These are phyloP conservation scores for Ogataea siamensis DNA, from an alignment of 805 yeast species.

Conservation along the genomic window DNA sequence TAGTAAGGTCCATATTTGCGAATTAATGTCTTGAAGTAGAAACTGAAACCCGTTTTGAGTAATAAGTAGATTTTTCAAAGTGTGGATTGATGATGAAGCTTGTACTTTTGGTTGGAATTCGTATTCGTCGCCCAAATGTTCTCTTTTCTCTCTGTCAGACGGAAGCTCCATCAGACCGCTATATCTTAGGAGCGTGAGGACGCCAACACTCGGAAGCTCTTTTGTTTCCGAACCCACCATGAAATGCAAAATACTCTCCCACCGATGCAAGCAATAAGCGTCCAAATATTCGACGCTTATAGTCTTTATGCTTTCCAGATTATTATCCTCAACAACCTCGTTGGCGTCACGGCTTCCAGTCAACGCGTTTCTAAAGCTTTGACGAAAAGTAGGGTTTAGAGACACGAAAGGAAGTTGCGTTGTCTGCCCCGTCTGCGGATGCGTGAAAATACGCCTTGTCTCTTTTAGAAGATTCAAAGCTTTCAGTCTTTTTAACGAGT, in stretches of 20 bases:
- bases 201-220: conserved; percentile 75
- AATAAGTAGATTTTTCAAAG: conserved; percentile 50
- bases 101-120: conserved; percentile 22
- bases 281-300: conserved; percentile 70
- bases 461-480: conserved; percentile 74
- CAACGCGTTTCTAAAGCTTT: conserved; percentile 75
- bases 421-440: conserved; percentile 36
- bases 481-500: conserved; percentile 74
- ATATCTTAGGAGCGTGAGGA: conserved; percentile 68
- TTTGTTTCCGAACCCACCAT: conserved; percentile 92
- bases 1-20: conserved; percentile 91
- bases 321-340: conserved; percentile 12
- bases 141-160: conserved; percentile 31
- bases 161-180: conserved; percentile 85
- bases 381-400: conserved; percentile 70
- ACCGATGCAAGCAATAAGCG: conserved; percentile 75
- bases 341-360: conserved; percentile 50
- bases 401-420: conserved; percentile 38
- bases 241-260: conserved; percentile 95
- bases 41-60: conserved; percentile 95
- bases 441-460: conserved; percentile 32
- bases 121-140: conserved; percentile 24
- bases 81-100: conserved; percentile 18
- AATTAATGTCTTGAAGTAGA: conserved; percentile 83
- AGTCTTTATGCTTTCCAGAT: conserved; percentile 62